These are phyloP conservation scores for Glonium stellatum DNA, from an alignment of 495 filamentous ascomycete species.

Conservation along the genomic window DNA sequence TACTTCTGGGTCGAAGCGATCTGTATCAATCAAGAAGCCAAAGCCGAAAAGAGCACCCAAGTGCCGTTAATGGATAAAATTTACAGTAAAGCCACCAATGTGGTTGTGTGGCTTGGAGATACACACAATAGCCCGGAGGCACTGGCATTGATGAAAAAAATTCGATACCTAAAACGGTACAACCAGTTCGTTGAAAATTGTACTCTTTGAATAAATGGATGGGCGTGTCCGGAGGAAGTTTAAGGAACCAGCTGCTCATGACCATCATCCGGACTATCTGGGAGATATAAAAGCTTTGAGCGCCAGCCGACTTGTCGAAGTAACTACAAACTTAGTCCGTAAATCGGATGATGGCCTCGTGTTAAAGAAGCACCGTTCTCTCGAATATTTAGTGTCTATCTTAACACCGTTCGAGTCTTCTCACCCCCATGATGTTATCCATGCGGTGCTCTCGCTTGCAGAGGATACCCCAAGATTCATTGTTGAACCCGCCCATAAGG, in stretches of 20 bases:
- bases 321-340: neutral
- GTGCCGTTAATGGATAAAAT: neutral
- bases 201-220: neutral
- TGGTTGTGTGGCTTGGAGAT: neutral
- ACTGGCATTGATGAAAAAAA: neutral
- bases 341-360: neutral
- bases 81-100: neutral
- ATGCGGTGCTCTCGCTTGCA: slow-evolving; percentile 3
- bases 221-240: neutral
- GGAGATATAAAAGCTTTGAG: neutral
- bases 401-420: neutral
- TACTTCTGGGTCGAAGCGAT: neutral
- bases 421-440: neutral
- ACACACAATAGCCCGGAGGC: neutral
- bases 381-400: neutral
- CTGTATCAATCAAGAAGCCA: neutral
- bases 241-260: neutral
- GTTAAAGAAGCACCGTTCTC: neutral
- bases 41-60: neutral
- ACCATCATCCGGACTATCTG: neutral
- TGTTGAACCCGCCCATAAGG: neutral
- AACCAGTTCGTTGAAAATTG: slow-evolving; percentile 1
- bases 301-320: neutral
- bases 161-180: neutral
- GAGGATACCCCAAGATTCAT: neutral